These are phyloP conservation scores for Aspergillus clavatus DNA, from an alignment of 2,329 filamentous ascomycete genomes.

Conservation along the genomic window DNA sequence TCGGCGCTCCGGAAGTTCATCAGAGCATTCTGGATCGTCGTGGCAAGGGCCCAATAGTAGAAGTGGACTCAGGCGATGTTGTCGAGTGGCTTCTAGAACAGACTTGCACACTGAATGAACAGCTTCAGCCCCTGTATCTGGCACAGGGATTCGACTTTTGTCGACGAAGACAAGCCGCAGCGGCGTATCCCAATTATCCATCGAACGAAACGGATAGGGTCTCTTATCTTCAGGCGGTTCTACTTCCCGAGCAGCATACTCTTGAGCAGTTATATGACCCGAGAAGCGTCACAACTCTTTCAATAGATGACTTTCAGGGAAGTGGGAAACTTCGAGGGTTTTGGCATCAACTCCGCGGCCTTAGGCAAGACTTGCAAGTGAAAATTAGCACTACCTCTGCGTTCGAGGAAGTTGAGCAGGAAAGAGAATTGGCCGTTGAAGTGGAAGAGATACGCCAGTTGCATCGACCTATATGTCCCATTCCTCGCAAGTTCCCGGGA, in stretches of 20 bases:
- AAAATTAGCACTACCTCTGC: constrained; percentile 47
- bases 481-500: constrained; percentile 40
- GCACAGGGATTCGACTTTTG: constrained; percentile 60
- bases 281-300: no score
- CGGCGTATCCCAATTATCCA: constrained; percentile 43
- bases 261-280: constrained; percentile 55
- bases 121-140: constrained; percentile 55
- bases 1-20: constrained; percentile 57
- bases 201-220: constrained; percentile 28
- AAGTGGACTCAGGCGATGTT: constrained; percentile 46
- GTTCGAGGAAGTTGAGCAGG: constrained; percentile 55
- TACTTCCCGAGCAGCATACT: constrained; percentile 53
- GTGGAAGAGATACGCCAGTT: constrained; percentile 54
- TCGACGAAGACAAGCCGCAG: constrained; percentile 48
- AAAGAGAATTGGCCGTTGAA: constrained; percentile 56
- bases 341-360: constrained; percentile 31
- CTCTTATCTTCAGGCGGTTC: constrained; percentile 43
- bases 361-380: constrained; percentile 42
- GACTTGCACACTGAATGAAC: constrained; percentile 56
- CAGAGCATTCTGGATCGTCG: constrained; percentile 57
- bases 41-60: constrained; percentile 34
- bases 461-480: constrained; percentile 44
- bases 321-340: constrained; percentile 29
- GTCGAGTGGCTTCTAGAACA: constrained; percentile 61
- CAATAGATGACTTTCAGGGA: constrained; percentile 11